Percentiles rank a stretch among this genome's conserved stretches.
Conservation (phyloP, 2,329 filamentous ascomycete species). For the Fusarium torreyae region DNA sequence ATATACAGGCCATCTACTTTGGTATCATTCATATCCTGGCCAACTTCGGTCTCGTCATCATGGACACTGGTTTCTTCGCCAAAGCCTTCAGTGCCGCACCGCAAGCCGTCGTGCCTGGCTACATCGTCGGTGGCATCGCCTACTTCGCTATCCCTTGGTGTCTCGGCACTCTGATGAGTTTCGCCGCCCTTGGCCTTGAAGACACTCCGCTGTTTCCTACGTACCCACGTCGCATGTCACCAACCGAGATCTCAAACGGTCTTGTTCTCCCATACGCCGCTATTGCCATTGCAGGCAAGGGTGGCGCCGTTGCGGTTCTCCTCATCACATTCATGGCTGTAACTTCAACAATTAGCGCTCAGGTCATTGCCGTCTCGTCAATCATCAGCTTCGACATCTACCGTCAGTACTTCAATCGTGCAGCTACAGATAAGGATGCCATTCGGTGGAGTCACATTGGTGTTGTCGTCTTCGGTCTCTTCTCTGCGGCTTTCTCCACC, state of each 20-base stretch:
- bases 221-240: constrained; percentile 69
- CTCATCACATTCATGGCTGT: constrained; percentile 84
- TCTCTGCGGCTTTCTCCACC: constrained; percentile 67
- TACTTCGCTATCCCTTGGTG: constrained; percentile 70
- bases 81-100: constrained; percentile 66
- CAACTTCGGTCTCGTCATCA: constrained; percentile 69
- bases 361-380: constrained; percentile 67
- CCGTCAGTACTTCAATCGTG: constrained; percentile 63
- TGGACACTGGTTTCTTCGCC: constrained; percentile 69
- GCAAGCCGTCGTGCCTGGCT: constrained; percentile 65
- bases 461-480: constrained; percentile 66
- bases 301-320: constrained; percentile 77
- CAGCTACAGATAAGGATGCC: constrained; percentile 63
- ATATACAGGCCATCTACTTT: constrained; percentile 61
- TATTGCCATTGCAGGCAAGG: constrained; percentile 77
- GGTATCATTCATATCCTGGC: constrained; percentile 64
- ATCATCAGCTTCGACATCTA: constrained; percentile 70
- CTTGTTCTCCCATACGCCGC: constrained; percentile 80
- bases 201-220: constrained; percentile 66
- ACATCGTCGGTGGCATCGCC: constrained; percentile 66
- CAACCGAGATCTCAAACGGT: constrained; percentile 75
- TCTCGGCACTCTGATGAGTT: constrained; percentile 66
- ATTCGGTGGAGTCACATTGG: constrained; percentile 68
- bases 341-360: constrained; percentile 69
- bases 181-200: constrained; percentile 64